Conservation (phyloP, 1,284 basidiomycete genomes). For the Apiotrichum brassicae region DNA sequence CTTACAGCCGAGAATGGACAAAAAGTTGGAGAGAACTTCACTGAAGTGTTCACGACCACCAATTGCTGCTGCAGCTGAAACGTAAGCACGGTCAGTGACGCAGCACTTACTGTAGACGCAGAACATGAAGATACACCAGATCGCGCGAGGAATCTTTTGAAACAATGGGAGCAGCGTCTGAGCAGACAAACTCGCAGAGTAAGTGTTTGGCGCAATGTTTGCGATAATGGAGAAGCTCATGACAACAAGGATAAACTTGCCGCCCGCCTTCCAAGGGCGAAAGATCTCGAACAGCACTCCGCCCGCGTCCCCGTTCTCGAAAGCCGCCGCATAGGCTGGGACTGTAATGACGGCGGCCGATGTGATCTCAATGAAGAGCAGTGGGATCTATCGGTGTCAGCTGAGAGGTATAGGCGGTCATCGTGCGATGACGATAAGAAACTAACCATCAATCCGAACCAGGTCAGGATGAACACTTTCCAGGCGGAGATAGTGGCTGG, state of each 20-base stretch:
- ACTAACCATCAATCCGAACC: slow-evolving; percentile 52
- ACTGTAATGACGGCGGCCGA: slow-evolving; percentile 55
- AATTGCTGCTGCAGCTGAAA: slow-evolving; percentile 53
- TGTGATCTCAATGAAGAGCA: slow-evolving; percentile 55
- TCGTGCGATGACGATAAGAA: slow-evolving; percentile 34
- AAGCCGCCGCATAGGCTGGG: slow-evolving; percentile 52
- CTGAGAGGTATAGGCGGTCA: slow-evolving; percentile 29
- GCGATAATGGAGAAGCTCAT: slow-evolving; percentile 56
- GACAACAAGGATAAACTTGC: slow-evolving; percentile 55
- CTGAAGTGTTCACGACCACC: slow-evolving; percentile 59
- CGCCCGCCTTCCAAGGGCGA: slow-evolving; percentile 33
- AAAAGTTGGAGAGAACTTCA: slow-evolving; percentile 52
- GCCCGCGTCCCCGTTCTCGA: slow-evolving; percentile 53
- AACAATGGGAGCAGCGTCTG: slow-evolving; percentile 56
- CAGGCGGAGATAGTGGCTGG: slow-evolving; percentile 49
- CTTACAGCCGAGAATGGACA: slow-evolving; percentile 62
- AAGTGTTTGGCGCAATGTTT: slow-evolving; percentile 59
- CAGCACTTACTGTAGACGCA: slow-evolving; percentile 47
- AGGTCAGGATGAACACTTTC: slow-evolving; percentile 55
- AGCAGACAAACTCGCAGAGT: slow-evolving; percentile 55
- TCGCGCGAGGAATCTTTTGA: slow-evolving; percentile 55
- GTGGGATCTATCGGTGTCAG: slow-evolving; percentile 14
- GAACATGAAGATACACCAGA: slow-evolving; percentile 57
- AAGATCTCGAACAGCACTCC: slow-evolving; percentile 41
- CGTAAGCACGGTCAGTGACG: slow-evolving; percentile 6